phyloP scores from a whole-genome alignment of 2,329 filamentous ascomycete species.

The Zymoseptoria pseudotritici region DNA sequence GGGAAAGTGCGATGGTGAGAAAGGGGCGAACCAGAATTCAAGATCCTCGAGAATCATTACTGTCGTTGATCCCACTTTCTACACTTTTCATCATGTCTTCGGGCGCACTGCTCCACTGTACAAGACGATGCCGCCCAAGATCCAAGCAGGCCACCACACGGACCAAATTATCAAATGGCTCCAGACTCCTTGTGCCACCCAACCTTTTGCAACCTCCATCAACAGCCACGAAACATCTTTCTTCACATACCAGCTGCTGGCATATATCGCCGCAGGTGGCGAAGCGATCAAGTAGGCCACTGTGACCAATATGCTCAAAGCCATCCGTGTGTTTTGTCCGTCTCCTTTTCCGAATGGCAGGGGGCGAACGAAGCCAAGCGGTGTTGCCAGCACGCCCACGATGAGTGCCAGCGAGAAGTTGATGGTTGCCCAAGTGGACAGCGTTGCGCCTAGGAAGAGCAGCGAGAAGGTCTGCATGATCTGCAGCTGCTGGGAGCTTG shows the following conservation, averaged over 20 bases:
- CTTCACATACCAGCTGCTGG: slow-evolving; percentile 13
- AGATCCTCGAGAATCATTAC: background rate
- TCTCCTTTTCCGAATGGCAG: slow-evolving; percentile 7
- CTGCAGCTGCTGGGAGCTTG: slow-evolving; percentile 56
- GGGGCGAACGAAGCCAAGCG: slow-evolving; percentile 64
- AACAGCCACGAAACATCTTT: slow-evolving; percentile 18
- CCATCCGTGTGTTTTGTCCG: background rate
- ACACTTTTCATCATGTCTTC: slow-evolving; percentile 1
- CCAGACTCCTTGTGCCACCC: slow-evolving; percentile 27
- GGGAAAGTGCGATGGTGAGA: background rate
- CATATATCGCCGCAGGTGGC: slow-evolving; percentile 18
- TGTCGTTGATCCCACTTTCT: background rate
- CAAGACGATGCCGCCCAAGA: slow-evolving; percentile 20
- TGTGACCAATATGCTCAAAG: slow-evolving; percentile 6
- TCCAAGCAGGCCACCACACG: slow-evolving; percentile 30
- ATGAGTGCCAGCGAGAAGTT: slow-evolving; percentile 91
- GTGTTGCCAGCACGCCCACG: slow-evolving; percentile 69
- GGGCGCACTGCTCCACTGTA: slow-evolving; percentile 15
- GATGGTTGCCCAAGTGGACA: slow-evolving; percentile 85
- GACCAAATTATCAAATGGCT: slow-evolving; percentile 26
- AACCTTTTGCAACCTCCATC: slow-evolving; percentile 26
- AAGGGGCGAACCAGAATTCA: background rate
- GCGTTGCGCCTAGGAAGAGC: slow-evolving; percentile 82
- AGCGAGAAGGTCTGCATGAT: slow-evolving; percentile 86
- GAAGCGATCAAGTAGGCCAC: slow-evolving; percentile 14